Percentiles rank a stretch among this genome's conserved stretches.
Evolutionary conservation across 257 asterid genomes (phyloP).

Genomic region (Nicotiana otophora): DNA sequence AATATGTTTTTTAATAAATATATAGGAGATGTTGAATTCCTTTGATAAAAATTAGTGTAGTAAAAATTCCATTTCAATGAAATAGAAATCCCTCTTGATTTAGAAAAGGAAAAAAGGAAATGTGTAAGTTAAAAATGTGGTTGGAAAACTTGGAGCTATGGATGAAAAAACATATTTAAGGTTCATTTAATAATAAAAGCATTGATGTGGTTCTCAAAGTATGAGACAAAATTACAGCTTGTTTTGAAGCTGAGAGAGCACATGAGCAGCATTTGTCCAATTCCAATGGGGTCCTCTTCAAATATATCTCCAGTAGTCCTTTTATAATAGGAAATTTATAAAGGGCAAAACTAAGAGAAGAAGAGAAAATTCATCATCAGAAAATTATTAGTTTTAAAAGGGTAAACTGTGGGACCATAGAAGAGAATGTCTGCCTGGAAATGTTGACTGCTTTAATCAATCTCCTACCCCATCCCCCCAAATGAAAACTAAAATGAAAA

Average conservation of each 20-base stretch:
- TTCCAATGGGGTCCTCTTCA: constrained; percentile 2
- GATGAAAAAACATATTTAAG: background rate
- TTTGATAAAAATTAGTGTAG: background rate
- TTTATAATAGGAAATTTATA: background rate
- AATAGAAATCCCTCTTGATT: background rate
- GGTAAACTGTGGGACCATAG: background rate
- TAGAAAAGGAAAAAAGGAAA: background rate
- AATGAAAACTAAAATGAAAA: too few relatives aligned
- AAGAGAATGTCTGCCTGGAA: background rate
- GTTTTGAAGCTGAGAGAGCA: background rate
- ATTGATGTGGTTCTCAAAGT: background rate
- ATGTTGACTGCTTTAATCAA: background rate
- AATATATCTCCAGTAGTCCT: background rate
- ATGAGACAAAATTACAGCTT: constrained; percentile 9
- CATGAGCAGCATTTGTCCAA: constrained; percentile 1
- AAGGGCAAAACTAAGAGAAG: background rate
- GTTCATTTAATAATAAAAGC: background rate
- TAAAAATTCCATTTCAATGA: background rate
- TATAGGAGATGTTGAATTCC: too few relatives aligned
- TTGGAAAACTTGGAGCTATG: background rate
- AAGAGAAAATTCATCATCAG: background rate
- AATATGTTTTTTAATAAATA: too few relatives aligned
- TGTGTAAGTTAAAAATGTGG: background rate
- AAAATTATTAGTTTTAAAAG: background rate
- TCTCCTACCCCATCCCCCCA: background rate